phyloP scores from a whole-genome alignment of 257 asterid genomes.

The Schizonepeta tenuifolia region DNA sequence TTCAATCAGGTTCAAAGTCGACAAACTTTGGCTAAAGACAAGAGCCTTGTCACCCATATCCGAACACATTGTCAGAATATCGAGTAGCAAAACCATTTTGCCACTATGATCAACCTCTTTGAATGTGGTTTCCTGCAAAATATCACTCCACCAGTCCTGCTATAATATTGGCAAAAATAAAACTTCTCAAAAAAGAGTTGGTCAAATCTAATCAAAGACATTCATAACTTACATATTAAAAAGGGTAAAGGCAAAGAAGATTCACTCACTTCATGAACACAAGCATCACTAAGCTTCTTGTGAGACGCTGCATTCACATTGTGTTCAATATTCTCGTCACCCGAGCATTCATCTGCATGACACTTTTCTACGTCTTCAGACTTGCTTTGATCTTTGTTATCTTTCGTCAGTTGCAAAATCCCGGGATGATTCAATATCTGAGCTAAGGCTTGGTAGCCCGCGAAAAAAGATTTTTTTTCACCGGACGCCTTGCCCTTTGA shows the following conservation, averaged over 20 bases:
- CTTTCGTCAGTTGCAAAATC: slow-evolving; percentile 75
- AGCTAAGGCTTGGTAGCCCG: slow-evolving; percentile 91
- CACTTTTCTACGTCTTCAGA: slow-evolving; percentile 62
- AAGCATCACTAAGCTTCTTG: slow-evolving; percentile 54
- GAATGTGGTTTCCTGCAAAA: slow-evolving; percentile 56
- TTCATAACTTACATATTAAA: neutral
- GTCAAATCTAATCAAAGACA: neutral
- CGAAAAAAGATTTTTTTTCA: slow-evolving; percentile 75
- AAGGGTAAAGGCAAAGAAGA: slow-evolving; percentile 13
- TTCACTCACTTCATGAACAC: slow-evolving; percentile 61
- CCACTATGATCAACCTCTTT: slow-evolving; percentile 78
- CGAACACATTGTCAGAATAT: slow-evolving; percentile 81
- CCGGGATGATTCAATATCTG: slow-evolving; percentile 99
- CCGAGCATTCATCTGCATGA: slow-evolving; percentile 69
- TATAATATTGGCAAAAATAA: neutral
- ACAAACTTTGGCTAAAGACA: slow-evolving; percentile 88
- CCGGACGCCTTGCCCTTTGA: slow-evolving; percentile 65
- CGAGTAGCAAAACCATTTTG: slow-evolving; percentile 91
- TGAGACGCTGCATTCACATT: slow-evolving; percentile 43
- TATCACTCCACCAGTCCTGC: slow-evolving; percentile 96
- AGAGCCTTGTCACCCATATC: slow-evolving; percentile 83
- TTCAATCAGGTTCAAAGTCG: slow-evolving; percentile 85
- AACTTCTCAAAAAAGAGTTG: neutral
- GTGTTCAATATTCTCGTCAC: slow-evolving; percentile 77
- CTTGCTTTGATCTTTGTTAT: slow-evolving; percentile 59